Evolutionary conservation across 805 yeast genomes (phyloP).

Genomic region (Starmerella apicola): DNA sequence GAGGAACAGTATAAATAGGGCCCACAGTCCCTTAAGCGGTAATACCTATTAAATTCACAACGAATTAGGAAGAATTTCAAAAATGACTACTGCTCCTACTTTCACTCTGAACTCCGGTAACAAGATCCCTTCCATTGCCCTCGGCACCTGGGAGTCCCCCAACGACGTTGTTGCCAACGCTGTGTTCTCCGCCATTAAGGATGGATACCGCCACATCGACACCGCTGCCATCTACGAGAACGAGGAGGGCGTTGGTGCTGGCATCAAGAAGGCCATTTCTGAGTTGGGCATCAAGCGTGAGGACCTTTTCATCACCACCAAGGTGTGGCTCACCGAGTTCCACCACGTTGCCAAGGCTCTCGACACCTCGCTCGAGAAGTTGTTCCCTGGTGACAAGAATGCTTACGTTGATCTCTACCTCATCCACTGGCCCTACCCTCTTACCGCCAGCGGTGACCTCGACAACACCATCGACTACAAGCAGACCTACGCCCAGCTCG

Average conservation of each 20-base stretch:
- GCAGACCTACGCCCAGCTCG: constrained; percentile 47
- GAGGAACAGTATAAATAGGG: too few species aligned
- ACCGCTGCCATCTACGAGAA: constrained; percentile 18
- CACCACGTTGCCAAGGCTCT: constrained; percentile 39
- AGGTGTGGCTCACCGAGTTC: constrained; percentile 34
- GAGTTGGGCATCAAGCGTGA: constrained; percentile 39
- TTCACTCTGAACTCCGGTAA: constrained; percentile 9
- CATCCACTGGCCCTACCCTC: constrained; percentile 63
- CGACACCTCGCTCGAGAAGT: constrained; percentile 44
- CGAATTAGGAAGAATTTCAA: too few species aligned
- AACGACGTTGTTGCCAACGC: constrained; percentile 25
- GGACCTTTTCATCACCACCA: constrained; percentile 59
- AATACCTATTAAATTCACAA: too few species aligned
- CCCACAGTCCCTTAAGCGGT: too few species aligned
- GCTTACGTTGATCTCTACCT: constrained; percentile 69
- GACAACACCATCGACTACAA: constrained; percentile 6
- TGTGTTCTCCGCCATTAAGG: constrained; percentile 45
- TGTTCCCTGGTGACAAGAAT: constrained; percentile 32
- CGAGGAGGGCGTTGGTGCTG: constrained; percentile 47
- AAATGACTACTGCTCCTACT: constrained; percentile 1
- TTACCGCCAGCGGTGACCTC: constrained; percentile 8
- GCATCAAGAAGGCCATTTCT: constrained; percentile 23
- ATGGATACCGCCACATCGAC: constrained; percentile 58
- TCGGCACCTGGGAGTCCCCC: constrained; percentile 12
- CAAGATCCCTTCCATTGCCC: constrained; percentile 15